Evolutionary conservation across 768 basidiomycete genomes (phyloP), one percentile per base, ranked within the genome.

Genomic region (Tulasnella sp.): DNA sequence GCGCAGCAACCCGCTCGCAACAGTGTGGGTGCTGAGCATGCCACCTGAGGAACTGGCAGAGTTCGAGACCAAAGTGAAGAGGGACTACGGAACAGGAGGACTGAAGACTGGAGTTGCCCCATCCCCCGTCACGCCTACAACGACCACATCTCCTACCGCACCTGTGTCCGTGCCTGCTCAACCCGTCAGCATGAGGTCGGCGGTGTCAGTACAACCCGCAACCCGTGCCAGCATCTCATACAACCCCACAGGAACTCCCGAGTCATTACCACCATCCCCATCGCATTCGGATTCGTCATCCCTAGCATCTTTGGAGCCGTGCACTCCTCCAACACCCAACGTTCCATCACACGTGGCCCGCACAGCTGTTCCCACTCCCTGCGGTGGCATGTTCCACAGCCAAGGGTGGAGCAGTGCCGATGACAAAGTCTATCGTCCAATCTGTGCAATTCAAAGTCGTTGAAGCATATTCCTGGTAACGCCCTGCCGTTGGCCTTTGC

Each of bases 1-100:
- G n/a, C n/a, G n/a, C n/a, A n/a, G n/a, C n/a, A n/a, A n/a, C n/a
- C n/a, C n/a, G n/a, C n/a, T n/a, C n/a, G n/a, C n/a, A n/a, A n/a
- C n/a, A n/a, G n/a, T n/a, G 83, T 98, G 95, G 96, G 82, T 84
- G 75, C 80, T 86, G 80, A 85, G 85, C 79, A 82, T 85, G 61
- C 80, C 80, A 5, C 83, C 82, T 23, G 80, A 83, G 48, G 84
- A 86, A 80, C 82, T 86, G 40, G 51, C 79, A 57, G 83, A 82
- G 18, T 85, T 86, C 75, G 84, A 84, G 76, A 80, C 79, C 42
- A 79, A 81, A 70, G 82, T 85, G 69, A 82, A 84, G 79, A 79
- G 80, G 42, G 84, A 85, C 74, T 84, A 83, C 76, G 84, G 82
- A 6, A 81, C 83, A 32, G 79, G 80, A 20, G 71, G 48, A 0